Conservation (phyloP, 139 green algal genomes). For the Micractinium sp. region DNA sequence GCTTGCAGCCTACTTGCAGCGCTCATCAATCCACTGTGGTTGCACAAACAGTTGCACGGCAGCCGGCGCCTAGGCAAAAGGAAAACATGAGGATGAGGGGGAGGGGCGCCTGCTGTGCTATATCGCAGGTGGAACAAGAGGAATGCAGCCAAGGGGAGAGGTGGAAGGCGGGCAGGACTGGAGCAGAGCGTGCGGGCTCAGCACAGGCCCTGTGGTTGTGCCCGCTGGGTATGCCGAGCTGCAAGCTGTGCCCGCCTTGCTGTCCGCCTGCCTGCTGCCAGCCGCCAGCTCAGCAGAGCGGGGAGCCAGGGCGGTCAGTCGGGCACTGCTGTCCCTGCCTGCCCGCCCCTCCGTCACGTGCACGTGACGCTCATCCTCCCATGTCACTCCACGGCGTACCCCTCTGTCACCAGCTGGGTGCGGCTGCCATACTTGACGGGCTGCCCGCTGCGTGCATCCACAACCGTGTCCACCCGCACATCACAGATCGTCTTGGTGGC, state of each 20-base stretch:
- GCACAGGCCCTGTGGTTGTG: no score
- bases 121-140: no score
- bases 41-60: no score
- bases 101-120: no score
- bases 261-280: not conserved
- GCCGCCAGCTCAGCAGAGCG: not conserved
- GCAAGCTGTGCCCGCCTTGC: no score
- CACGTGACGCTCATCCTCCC: not conserved
- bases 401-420: slow-evolving; percentile 62
- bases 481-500: slow-evolving; percentile 25
- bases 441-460: slow-evolving; percentile 54
- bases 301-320: not conserved
- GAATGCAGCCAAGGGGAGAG: not conserved
- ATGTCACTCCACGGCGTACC: slow-evolving; percentile 67
- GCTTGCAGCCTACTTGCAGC: no score
- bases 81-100: no score
- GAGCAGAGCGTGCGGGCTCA: not conserved
- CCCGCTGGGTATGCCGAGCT: no score
- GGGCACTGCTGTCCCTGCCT: not conserved
- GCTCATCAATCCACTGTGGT: no score
- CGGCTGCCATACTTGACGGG: slow-evolving; percentile 75
- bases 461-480: slow-evolving; percentile 61
- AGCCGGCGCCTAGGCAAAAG: no score
- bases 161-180: not conserved
- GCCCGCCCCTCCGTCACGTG: not conserved